Base-by-base conservation (phyloP, 768 basidiomycete species). In the Chalciporus chontae region DNA sequence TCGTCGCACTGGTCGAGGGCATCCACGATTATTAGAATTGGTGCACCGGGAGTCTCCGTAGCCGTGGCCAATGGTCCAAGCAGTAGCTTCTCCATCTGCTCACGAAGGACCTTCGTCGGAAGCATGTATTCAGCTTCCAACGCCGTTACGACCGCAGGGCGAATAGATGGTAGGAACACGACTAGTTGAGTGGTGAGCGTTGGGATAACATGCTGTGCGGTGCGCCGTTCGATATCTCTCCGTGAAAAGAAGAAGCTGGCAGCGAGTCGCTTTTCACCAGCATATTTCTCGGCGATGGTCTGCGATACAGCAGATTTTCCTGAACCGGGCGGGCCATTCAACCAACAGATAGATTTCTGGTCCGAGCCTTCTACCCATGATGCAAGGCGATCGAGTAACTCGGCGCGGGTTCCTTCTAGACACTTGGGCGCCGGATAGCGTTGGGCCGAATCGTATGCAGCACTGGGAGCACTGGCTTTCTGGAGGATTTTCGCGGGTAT, bases 221-320 rank as follows among this genome's bases (percentile, higher is more conserved):
- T 53, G 5, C 59, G 58, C 17, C 65, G 55, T 21, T 47, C 55
- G 8, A 48, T 38, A 17, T 61, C 59, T 9, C 55, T 50, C 4
- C 61, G 52, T 2, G 60, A 68, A 52, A 70, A 69, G 51, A 71
- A 71, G 52, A 67, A 70, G 32, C 60, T 64, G 3, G 66, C 67
- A 15, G 63, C 63, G 8, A 69, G 58, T 15, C 59, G 61, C 39
- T 45, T 19, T 48, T 53, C 23, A 34, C 19, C 18, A 42, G 43
- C 36, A 24, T 48, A 51, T 11, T 48, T 51, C 44, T 67, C 53
- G 2, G 64, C 62, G 2, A 68, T 53, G 0, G 64, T 64, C 38
- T 68, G 67, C 8, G 58, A 58, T 17, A 71, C 50, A 1, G 53
- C 53, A 7, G 58, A 59, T 15, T 59, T 59, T 13, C 58, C 58